Conservation (phyloP, 2,329 filamentous ascomycete genomes). For the Pseudocercospora fijiensis region DNA sequence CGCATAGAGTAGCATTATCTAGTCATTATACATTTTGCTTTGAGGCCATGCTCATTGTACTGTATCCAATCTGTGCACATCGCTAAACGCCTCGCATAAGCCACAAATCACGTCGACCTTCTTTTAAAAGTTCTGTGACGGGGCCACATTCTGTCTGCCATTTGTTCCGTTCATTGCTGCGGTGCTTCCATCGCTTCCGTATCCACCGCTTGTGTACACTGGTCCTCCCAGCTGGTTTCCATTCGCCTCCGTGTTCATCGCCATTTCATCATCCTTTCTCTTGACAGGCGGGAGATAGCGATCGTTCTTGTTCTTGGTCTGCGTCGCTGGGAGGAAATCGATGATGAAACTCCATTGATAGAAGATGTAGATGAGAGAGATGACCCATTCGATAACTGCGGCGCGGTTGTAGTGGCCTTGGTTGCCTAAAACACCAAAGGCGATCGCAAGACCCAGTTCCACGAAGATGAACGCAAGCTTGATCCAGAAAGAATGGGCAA, state of each 20-base stretch:
- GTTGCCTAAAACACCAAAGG: slow-evolving; percentile 59
- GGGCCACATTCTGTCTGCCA: neutral
- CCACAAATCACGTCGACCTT: neutral
- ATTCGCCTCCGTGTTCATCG: slow-evolving; percentile 29
- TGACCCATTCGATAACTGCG: slow-evolving; percentile 75
- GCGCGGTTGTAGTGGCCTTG: slow-evolving; percentile 58
- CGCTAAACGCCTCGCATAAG: neutral
- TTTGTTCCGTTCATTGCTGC: slow-evolving; percentile 4
- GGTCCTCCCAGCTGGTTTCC: slow-evolving; percentile 36
- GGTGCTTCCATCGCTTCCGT: slow-evolving; percentile 18
- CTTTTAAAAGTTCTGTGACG: neutral
- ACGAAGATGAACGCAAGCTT: slow-evolving; percentile 82
- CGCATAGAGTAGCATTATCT: neutral
- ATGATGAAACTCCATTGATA: slow-evolving; percentile 79
- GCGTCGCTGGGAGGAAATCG: slow-evolving; percentile 77
- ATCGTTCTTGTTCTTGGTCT: slow-evolving; percentile 53
- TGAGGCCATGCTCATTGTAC: neutral
- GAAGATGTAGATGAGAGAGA: slow-evolving; percentile 82
- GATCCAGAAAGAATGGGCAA: slow-evolving; percentile 79
- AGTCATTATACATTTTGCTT: neutral
- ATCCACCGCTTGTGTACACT: slow-evolving; percentile 32
- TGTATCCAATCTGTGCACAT: neutral
- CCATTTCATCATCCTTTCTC: slow-evolving; percentile 36
- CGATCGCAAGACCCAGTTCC: slow-evolving; percentile 70
- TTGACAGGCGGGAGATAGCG: slow-evolving; percentile 39